phyloP scores from a whole-genome alignment of 495 filamentous ascomycete species.

The Physcia stellaris region DNA sequence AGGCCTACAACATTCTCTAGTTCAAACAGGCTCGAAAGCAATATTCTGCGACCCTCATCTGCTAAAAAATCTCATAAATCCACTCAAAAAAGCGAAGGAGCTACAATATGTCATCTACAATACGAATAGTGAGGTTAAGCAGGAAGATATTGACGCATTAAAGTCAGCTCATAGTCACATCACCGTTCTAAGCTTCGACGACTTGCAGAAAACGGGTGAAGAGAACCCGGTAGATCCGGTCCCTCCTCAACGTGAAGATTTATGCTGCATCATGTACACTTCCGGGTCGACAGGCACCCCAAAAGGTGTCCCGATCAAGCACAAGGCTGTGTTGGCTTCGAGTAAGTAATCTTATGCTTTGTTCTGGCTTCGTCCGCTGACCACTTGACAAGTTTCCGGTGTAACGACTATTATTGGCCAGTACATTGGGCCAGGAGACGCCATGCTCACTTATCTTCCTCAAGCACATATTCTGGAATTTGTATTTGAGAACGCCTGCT shows the following conservation, averaged over 20 bases:
- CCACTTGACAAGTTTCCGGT: slow-evolving; percentile 54
- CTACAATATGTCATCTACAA: slow-evolving; percentile 87
- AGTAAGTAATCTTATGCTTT: slow-evolving; percentile 33
- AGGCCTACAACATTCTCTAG: slow-evolving; percentile 79
- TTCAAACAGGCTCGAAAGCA: slow-evolving; percentile 70
- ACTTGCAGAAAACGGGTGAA: slow-evolving; percentile 68
- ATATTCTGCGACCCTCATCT: slow-evolving; percentile 87
- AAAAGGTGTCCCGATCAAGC: slow-evolving; percentile 87
- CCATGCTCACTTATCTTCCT: slow-evolving; percentile 81
- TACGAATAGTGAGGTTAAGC: slow-evolving; percentile 58
- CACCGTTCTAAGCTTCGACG: slow-evolving; percentile 70
- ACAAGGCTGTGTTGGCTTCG: slow-evolving; percentile 78
- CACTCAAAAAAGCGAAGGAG: slow-evolving; percentile 64
- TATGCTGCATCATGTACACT: slow-evolving; percentile 99
- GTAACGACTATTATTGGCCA: slow-evolving; percentile 73
- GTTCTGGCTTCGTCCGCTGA: slow-evolving; percentile 9
- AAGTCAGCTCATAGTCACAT: slow-evolving; percentile 57
- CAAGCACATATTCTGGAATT: slow-evolving; percentile 94
- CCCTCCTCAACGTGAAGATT: slow-evolving; percentile 68
- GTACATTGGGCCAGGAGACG: slow-evolving; percentile 77
- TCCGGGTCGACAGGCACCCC: slow-evolving; percentile 95
- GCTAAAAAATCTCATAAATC: slow-evolving; percentile 63
- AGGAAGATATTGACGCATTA: slow-evolving; percentile 65
- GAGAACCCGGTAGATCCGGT: slow-evolving; percentile 71
- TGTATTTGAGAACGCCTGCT: slow-evolving; percentile 84